phyloP scores from a whole-genome alignment of 257 asterid genomes.

The Marsdenia floribunda region DNA sequence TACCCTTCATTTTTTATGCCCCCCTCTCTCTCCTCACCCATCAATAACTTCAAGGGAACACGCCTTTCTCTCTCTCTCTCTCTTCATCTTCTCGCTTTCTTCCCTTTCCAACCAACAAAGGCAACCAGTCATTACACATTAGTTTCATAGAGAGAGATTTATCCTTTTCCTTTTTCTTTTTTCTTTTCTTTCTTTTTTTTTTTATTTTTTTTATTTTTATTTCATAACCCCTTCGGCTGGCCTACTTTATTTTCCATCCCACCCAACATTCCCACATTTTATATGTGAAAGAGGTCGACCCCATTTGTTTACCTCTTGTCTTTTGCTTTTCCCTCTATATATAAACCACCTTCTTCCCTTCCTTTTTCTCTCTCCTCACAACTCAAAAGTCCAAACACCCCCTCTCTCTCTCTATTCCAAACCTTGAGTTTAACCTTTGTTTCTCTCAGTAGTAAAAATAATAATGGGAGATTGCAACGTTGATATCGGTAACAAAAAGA shows the following conservation, averaged over 20 bases:
- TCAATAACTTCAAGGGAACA: neutral
- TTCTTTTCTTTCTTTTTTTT: neutral
- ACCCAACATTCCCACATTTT: constrained; percentile 14
- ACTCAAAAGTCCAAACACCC: neutral
- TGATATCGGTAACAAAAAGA: constrained; percentile 17
- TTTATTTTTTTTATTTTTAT: too few relatives aligned
- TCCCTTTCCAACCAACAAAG: constrained; percentile 1
- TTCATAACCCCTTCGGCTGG: neutral
- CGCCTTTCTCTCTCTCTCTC: neutral
- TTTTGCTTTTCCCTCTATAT: constrained; percentile 12
- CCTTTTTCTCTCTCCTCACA: constrained; percentile 12
- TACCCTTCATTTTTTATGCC: neutral
- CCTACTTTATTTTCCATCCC: constrained; percentile 17
- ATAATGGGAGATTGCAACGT: constrained; percentile 13
- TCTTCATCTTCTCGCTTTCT: neutral
- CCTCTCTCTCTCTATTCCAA: neutral
- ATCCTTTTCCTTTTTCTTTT: neutral
- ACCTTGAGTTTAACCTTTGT: neutral
- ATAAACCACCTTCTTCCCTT: constrained; percentile 2
- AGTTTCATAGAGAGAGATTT: neutral
- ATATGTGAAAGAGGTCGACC: constrained; percentile 4
- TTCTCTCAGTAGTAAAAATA: too few relatives aligned
- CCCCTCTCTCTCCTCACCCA: neutral
- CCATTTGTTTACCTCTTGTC: constrained; percentile 5
- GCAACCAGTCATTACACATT: neutral